Evolutionary conservation across 768 basidiomycete species (phyloP).

Genomic region (Pleurotus sapidus): DNA sequence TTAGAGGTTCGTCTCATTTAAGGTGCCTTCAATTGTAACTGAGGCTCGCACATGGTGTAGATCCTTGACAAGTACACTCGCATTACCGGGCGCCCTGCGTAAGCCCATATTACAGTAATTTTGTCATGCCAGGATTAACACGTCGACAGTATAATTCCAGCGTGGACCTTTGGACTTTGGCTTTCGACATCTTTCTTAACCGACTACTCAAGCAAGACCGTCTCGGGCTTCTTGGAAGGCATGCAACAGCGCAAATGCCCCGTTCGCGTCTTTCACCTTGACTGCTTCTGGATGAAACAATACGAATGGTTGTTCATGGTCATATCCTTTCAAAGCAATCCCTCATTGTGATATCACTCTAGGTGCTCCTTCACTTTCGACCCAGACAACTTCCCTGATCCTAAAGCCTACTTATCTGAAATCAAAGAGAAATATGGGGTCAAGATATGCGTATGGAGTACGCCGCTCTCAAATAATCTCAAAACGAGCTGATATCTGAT

Average conservation of each 20-base stretch:
- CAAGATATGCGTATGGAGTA: constrained; percentile 74
- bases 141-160: constrained; percentile 52
- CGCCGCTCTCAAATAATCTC: constrained; percentile 13
- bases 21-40: neutral
- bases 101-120: constrained; percentile 19
- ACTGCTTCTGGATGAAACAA: constrained; percentile 77
- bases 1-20: constrained; percentile 44
- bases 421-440: constrained; percentile 63
- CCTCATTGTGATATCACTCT: constrained; percentile 17
- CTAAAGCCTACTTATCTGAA: constrained; percentile 56
- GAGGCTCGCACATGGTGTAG: constrained; percentile 21
- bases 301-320: constrained; percentile 51
- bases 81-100: constrained; percentile 64
- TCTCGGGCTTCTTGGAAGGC: constrained; percentile 66
- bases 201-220: constrained; percentile 63
- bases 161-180: constrained; percentile 80
- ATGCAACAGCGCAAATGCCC: constrained; percentile 62
- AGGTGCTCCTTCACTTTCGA: constrained; percentile 79
- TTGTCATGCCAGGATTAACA: constrained; percentile 13
- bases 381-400: constrained; percentile 73
- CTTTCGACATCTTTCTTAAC: constrained; percentile 77
- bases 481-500: neutral
- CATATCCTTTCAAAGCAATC: neutral
- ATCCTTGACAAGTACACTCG: constrained; percentile 61
- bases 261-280: constrained; percentile 72